Evolutionary conservation across 176 grass and related monocot genomes (phyloP), one percentile per base, ranked within the genome.

Genomic region (Carex pumila): DNA sequence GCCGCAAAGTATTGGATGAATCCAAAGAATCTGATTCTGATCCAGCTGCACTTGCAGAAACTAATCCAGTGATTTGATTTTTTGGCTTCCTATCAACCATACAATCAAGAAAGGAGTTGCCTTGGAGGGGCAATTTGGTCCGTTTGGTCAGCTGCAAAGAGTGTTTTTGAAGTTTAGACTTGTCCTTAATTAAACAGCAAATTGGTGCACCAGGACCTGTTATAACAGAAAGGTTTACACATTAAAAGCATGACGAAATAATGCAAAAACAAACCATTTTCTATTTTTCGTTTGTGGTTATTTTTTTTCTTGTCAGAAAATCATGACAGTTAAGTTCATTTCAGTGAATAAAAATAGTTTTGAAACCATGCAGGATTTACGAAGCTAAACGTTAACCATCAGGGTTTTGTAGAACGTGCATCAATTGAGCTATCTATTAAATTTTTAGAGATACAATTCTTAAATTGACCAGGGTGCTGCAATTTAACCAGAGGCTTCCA

Each of bases 11-110:
- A 55, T 65, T 94, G 69, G 80, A 72, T 11, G 84, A 65, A 67
- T 86, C 88, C 71, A 80, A 84, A 78, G 82, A 87, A 89, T 92
- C 88, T 43, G 91, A 85, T 86, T 86, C 86, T 86, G 95, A 87
- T 81, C 85, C 89, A 85, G 92, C 84, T 63, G 89, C 83, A 74
- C 88, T 88, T 58, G 85, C 10, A 86, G 64, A 62, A 81, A 71
- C 19, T 9, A 52, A 31, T 31, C 63, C 80, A 17, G 59, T 34
- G 43, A 22, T 83, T 31, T 4, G 6, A 32, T 83, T 83, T 83
- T 45, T 83, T 19, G 3, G 6, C 19, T 34, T 10, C 17, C 7
- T 43, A 67, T 83, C 62, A 65, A 83, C 54, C 6, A 22, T 83
- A 22, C 41, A 15, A 17, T 83, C 50, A 77, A 14, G 4, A 54